Conservation (phyloP, 2,329 filamentous ascomycete genomes). For the Chrysosporium keratinophilum region DNA sequence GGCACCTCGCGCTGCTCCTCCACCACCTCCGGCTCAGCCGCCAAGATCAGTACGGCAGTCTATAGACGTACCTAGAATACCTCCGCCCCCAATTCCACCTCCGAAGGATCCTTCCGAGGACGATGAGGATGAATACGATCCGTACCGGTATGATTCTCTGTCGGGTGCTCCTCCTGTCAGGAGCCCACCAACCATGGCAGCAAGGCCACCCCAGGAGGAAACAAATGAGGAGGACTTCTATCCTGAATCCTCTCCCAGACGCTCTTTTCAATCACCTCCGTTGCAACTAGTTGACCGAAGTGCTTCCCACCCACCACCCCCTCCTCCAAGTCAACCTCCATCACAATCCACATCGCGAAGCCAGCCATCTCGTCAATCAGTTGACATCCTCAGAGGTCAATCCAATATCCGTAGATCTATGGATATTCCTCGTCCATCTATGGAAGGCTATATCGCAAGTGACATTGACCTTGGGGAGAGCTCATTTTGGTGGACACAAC, state of each 20-base stretch:
- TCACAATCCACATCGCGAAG: constrained; percentile 32
- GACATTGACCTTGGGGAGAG: constrained; percentile 69
- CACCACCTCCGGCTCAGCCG: constrained; percentile 54
- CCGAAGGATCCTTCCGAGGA: constrained; percentile 45
- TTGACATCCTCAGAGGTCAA: constrained; percentile 51
- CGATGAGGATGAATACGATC: constrained; percentile 44
- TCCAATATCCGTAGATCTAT: constrained; percentile 52
- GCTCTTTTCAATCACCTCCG: constrained; percentile 27
- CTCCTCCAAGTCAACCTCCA: constrained; percentile 37
- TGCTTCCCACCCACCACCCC: constrained; percentile 38
- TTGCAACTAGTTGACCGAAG: constrained; percentile 33
- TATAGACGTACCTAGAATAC: constrained; percentile 58
- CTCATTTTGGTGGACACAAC: constrained; percentile 79
- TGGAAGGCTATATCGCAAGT: constrained; percentile 75
- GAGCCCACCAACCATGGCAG: constrained; percentile 17
- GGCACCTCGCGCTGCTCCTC: constrained; percentile 52
- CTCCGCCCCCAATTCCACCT: constrained; percentile 52
- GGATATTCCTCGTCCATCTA: constrained; percentile 63
- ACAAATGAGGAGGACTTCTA: constrained; percentile 40
- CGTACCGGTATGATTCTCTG: constrained; percentile 41
- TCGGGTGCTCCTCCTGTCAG: constrained; percentile 20
- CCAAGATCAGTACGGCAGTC: constrained; percentile 51
- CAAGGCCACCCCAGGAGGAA: constrained; percentile 24
- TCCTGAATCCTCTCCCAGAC: constrained; percentile 32
- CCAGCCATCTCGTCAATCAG: constrained; percentile 45